Percentiles rank a stretch among this genome's conserved stretches.
phyloP scores from a whole-genome alignment of 2,329 filamentous ascomycete genomes.

The Phoma sp. region DNA sequence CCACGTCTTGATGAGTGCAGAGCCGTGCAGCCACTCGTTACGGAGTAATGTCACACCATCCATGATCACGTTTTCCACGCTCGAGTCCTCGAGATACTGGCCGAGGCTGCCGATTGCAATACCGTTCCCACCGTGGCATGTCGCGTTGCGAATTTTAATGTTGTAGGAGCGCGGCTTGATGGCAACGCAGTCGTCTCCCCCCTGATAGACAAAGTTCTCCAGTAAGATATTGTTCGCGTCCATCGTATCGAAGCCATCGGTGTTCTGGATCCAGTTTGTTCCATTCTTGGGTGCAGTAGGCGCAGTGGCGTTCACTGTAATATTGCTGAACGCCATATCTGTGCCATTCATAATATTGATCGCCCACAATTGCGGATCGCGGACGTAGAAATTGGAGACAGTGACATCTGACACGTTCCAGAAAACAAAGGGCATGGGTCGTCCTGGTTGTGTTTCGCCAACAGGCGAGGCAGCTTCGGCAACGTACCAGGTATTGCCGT shows the following conservation, averaged over 20 bases:
- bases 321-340: conserved; percentile 7
- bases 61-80: conserved; percentile 4
- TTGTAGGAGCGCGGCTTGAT: conserved; percentile 6
- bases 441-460: conserved; percentile 6
- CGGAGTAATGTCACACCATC: conserved; percentile 1
- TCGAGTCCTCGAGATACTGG: conserved; percentile 7
- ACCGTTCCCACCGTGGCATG: conserved; percentile 4
- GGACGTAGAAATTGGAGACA: conserved; percentile 7
- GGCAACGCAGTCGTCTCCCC: conserved; percentile 5
- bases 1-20: conserved; percentile 6
- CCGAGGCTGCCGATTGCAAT: conserved; percentile 9
- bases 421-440: conserved; percentile 7
- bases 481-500: conserved; percentile 7
- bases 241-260: conserved; percentile 7
- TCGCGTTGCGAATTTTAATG: conserved; percentile 1
- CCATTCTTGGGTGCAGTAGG: conserved; percentile 1
- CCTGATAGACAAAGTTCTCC: conserved; percentile 7
- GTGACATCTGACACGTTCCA: conserved; percentile 4
- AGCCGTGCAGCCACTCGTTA: conserved; percentile 7
- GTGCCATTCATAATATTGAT: conserved; percentile 13
- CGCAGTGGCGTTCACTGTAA: conserved; percentile 5
- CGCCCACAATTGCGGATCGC: conserved; percentile 6
- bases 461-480: conserved; percentile 7
- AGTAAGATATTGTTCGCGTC: conserved; percentile 3
- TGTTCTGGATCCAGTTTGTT: conserved; percentile 10